A percentile compares a stretch with the other conserved stretches of the same genome.
These are phyloP conservation scores for Ophiostoma fasciatum DNA, from an alignment of 2,329 filamentous ascomycete species.

Conservation along the genomic window DNA sequence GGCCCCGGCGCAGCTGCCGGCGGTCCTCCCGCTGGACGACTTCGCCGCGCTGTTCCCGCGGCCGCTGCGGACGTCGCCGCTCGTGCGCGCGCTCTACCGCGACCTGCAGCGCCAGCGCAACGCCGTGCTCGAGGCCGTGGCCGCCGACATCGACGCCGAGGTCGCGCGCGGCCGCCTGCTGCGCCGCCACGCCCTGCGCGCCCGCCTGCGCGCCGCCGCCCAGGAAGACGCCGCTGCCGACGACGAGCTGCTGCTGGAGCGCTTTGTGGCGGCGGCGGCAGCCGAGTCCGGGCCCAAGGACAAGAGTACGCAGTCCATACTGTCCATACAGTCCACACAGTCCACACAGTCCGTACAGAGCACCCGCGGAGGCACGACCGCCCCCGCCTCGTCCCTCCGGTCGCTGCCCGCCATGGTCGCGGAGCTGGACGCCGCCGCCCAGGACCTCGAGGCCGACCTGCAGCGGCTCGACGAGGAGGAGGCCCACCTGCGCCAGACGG, in stretches of 20 bases:
- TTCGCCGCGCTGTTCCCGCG: conserved; percentile 67
- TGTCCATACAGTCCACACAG: too few relatives aligned
- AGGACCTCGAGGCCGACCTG: conserved; percentile 54
- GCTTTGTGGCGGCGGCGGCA: conserved; percentile 27
- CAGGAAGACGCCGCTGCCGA: conserved; percentile 45
- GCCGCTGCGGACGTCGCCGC: conserved; percentile 46
- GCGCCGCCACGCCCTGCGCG: conserved; percentile 39
- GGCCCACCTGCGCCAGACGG: conserved; percentile 39
- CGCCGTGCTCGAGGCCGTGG: conserved; percentile 51
- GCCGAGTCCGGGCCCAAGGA: too few relatives aligned
- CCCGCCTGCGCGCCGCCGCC: conserved; percentile 33
- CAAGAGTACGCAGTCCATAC: too few relatives aligned
- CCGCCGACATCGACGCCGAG: conserved; percentile 50
- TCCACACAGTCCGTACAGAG: too few relatives aligned
- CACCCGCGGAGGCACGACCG: background rate
- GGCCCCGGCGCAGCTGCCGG: conserved; percentile 56
- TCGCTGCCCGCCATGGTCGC: conserved; percentile 49
- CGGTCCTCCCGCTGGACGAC: conserved; percentile 56
- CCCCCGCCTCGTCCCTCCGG: conserved; percentile 25
- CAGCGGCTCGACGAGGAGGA: conserved; percentile 50
- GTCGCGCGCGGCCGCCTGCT: conserved; percentile 41
- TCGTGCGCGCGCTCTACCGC: conserved; percentile 58
- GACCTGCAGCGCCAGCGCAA: conserved; percentile 65
- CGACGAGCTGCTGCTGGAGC: conserved; percentile 48
- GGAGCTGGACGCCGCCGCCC: conserved; percentile 52